A percentile compares a stretch with the other conserved stretches of the same genome.
Evolutionary conservation across 1,139 yeast genomes (phyloP).

Genomic region (Protomyces gravidus): DNA sequence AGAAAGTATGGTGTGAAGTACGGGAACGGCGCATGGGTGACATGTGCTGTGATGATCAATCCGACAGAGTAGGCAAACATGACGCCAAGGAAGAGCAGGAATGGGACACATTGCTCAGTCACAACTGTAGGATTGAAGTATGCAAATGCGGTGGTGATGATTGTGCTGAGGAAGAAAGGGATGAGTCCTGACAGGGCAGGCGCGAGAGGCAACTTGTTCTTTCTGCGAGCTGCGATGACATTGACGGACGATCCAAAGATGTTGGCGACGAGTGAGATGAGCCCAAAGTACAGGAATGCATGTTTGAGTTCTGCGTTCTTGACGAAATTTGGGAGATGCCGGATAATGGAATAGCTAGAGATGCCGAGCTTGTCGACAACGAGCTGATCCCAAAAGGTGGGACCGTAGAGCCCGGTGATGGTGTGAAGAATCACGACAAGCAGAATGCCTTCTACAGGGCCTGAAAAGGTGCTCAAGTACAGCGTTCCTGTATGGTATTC

Average conservation of each 20-base stretch:
- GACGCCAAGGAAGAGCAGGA: constrained; percentile 60
- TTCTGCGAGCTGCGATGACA: constrained; percentile 52
- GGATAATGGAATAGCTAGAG: not conserved
- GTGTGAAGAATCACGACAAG: constrained; percentile 54
- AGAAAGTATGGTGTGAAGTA: constrained; percentile 40
- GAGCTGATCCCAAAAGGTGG: constrained; percentile 52
- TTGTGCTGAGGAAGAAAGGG: constrained; percentile 39
- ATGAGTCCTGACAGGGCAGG: constrained; percentile 41
- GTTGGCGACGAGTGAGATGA: constrained; percentile 18
- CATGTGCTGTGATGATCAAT: constrained; percentile 59
- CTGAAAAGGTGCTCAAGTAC: constrained; percentile 63
- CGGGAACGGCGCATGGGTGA: constrained; percentile 66
- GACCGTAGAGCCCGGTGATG: constrained; percentile 58
- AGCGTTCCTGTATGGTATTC: constrained; percentile 60
- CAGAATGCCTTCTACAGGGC: constrained; percentile 76
- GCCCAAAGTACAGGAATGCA: constrained; percentile 19
- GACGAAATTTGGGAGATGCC: constrained; percentile 1
- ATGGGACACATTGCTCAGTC: constrained; percentile 52
- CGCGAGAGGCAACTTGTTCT: constrained; percentile 41
- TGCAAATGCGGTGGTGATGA: constrained; percentile 41
- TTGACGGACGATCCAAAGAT: constrained; percentile 43
- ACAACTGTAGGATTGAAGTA: constrained; percentile 40
- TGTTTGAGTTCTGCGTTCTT: constrained; percentile 9
- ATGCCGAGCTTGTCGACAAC: constrained; percentile 35
- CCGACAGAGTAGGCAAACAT: constrained; percentile 63